Evolutionary conservation across 768 basidiomycete genomes (phyloP).

Genomic region (Amylocystis lapponica): DNA sequence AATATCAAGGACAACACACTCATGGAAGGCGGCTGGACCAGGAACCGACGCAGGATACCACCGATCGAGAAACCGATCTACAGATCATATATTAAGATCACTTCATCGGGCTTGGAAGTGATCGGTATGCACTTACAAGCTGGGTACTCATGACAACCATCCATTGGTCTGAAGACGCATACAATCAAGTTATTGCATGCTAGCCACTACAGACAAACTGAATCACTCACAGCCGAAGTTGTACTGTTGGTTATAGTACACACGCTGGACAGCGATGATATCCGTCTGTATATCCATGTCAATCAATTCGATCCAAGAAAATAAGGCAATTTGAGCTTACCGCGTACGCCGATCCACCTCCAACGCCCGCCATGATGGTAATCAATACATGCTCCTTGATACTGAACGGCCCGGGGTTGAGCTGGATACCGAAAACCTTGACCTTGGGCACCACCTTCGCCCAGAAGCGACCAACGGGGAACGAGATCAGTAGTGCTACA

Average conservation of each 20-base stretch:
- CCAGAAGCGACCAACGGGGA: conserved; percentile 59
- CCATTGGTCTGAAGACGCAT: conserved; percentile 57
- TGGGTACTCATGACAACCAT: conserved; percentile 78
- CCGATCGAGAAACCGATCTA: conserved; percentile 83
- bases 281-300: conserved; percentile 39
- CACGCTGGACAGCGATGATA: conserved; percentile 66
- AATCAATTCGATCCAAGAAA: neutral
- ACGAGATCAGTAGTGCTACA: conserved; percentile 67
- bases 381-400: conserved; percentile 50
- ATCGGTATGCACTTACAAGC: conserved; percentile 46
- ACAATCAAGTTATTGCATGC: neutral
- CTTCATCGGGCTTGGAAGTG: neutral
- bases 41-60: conserved; percentile 67
- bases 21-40: conserved; percentile 54
- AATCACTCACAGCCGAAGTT: conserved; percentile 40
- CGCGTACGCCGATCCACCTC: conserved; percentile 36
- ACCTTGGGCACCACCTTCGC: conserved; percentile 48
- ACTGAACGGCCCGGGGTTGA: conserved; percentile 74
- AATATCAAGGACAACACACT: conserved; percentile 24
- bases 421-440: conserved; percentile 49
- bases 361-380: conserved; percentile 39
- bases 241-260: conserved; percentile 56
- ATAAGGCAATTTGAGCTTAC: conserved; percentile 22
- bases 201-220: conserved; percentile 3
- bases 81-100: conserved; percentile 25